Conservation (phyloP, 2,329 filamentous ascomycete genomes). For the Aspergillus transmontanensis region DNA sequence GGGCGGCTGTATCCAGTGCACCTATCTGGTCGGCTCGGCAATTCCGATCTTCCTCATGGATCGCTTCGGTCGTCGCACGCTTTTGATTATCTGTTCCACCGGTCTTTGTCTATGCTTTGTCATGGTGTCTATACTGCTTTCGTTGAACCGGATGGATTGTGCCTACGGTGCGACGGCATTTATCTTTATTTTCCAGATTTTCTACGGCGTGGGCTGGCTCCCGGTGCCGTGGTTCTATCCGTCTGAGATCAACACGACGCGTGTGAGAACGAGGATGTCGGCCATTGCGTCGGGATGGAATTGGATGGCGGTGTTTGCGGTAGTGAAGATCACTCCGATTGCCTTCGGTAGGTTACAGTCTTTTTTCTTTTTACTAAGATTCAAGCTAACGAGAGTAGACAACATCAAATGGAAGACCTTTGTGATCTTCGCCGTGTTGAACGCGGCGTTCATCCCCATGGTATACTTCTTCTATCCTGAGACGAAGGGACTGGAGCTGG, state of each 20-base stretch:
- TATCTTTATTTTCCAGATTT: conserved; percentile 50
- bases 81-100: conserved; percentile 45
- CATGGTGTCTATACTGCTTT: conserved; percentile 44
- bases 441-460: conserved; percentile 46
- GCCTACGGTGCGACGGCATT: conserved; percentile 48
- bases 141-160: conserved; percentile 28
- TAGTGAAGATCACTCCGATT: conserved; percentile 32
- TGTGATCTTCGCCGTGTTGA: conserved; percentile 31
- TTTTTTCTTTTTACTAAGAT: too few relatives aligned
- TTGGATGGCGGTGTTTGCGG: conserved; percentile 40
- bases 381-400: conserved; percentile 24
- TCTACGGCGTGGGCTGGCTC: conserved; percentile 48
- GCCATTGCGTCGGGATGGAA: conserved; percentile 43
- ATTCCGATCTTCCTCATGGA: conserved; percentile 49
- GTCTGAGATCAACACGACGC: conserved; percentile 44
- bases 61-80: conserved; percentile 43
- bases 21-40: conserved; percentile 44
- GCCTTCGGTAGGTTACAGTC: conserved; percentile 17
- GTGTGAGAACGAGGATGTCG: conserved; percentile 43
- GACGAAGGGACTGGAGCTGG: conserved; percentile 64
- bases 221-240: conserved; percentile 51
- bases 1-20: conserved; percentile 48
- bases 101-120: conserved; percentile 50
- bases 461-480: conserved; percentile 68
- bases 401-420: conserved; percentile 37